These are phyloP conservation scores for Sporothrix pseudoabietina DNA, from an alignment of 2,329 filamentous ascomycete genomes.

Conservation along the genomic window DNA sequence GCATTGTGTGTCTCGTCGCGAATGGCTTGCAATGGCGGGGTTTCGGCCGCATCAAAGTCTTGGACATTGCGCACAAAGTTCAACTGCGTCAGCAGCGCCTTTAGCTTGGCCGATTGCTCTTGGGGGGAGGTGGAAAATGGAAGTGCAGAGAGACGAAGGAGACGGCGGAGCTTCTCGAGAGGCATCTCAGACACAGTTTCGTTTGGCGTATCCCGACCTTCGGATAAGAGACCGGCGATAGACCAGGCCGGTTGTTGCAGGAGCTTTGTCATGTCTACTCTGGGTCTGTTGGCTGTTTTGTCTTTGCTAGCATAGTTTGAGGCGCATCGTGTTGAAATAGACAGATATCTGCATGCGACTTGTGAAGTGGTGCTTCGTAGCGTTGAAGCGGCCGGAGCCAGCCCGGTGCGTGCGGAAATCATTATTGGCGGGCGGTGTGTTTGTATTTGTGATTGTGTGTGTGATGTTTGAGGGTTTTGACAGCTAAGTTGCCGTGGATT, in stretches of 20 bases:
- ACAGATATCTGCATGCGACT: background rate
- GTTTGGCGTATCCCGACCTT: conserved; percentile 29
- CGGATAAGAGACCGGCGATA: conserved; percentile 67
- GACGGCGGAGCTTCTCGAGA: conserved; percentile 71
- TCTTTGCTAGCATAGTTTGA: background rate
- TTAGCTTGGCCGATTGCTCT: conserved; percentile 71
- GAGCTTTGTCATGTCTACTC: conserved; percentile 24
- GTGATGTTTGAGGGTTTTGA: no score
- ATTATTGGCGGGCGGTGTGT: background rate
- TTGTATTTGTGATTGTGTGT: no score
- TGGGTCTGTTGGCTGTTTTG: background rate
- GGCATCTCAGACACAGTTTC: conserved; percentile 54
- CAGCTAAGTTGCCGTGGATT: background rate
- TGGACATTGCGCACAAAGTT: conserved; percentile 90
- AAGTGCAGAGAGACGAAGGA: conserved; percentile 86
- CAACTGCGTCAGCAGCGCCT: conserved; percentile 77
- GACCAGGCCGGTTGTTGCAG: conserved; percentile 73
- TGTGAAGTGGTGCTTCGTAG: background rate
- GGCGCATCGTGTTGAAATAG: background rate
- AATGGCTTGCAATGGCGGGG: conserved; percentile 75
- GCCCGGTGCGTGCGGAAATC: background rate
- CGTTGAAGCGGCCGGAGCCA: background rate
- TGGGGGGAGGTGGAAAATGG: conserved; percentile 65
- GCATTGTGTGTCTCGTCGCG: conserved; percentile 72
- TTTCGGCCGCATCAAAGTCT: conserved; percentile 69